Base-by-base conservation (phyloP, 495 filamentous ascomycete genomes). In the Penicillium atrosanguineum region DNA sequence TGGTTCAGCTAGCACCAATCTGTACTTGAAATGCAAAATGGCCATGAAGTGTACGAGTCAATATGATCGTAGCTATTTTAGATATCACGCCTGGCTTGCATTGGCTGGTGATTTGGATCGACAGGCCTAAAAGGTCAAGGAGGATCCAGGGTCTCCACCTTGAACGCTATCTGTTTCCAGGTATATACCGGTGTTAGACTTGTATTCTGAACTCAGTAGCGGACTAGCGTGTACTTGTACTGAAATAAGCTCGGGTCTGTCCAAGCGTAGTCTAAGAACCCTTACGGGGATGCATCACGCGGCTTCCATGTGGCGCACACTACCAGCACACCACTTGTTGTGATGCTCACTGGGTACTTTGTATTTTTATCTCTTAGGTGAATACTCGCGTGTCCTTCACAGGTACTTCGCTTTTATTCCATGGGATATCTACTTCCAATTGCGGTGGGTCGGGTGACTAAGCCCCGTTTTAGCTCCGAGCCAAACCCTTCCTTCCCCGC, bases 401-500 rank as follows among this genome's bases (percentile, higher is more conserved):
- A 31, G 11, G 31, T 34, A 34, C 31, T 8, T 31, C 28, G 28
- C 31, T 14, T 12, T 34, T 0, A 34, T 34, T 12, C 31, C 8
- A 28, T 48, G 47, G 23, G 5, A 20, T 43, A 45, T 19, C 26
- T 47, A 45, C 25, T 23, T 38, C 31, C 14, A 36, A 46, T n/a
- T 31, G 42, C 34, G n/a, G 31, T 34, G 42, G 31, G 25, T 23
- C 19, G 44, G 37, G 61, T 63, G 57, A 63, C 61, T 63, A 61
- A 63, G 50, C 50, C 44, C 48, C 15, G 28, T 21, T 25, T n/a
- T 9, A 12, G 15, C 21, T 37, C 20, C 23, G 28, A 31, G 39
- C 49, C 50, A 52, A 53, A 26, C 48, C 23, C 59, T 64, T 64
- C 23, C 59, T 64, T 64, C 56, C 62, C 62, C 61, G 61, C 61